phyloP scores from a whole-genome alignment of 371 early-diverging fungal genomes.

The Lichtheimia ramosa region DNA sequence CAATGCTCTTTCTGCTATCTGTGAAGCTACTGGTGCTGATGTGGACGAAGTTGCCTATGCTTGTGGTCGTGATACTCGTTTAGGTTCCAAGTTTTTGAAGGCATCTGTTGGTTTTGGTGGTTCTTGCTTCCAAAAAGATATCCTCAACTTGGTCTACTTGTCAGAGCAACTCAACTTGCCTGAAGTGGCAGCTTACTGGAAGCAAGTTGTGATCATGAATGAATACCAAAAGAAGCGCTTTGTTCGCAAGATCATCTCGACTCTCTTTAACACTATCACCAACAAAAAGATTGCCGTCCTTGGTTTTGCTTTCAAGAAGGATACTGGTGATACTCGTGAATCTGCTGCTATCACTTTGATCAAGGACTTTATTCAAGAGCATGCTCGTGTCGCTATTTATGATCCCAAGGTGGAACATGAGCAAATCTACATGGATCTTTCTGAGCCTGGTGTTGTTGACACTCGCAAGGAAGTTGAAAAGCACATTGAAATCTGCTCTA shows the following conservation, averaged over 20 bases:
- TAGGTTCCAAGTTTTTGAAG: conserved; percentile 92
- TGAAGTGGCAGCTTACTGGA: conserved; percentile 95
- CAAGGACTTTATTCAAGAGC: conserved; percentile 81
- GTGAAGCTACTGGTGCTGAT: conserved; percentile 95
- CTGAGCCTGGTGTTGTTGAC: conserved; percentile 71
- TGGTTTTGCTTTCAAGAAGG: conserved; percentile 96
- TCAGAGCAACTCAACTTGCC: conserved; percentile 81
- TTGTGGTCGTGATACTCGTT: conserved; percentile 85
- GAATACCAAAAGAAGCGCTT: conserved; percentile 93
- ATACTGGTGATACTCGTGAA: conserved; percentile 95
- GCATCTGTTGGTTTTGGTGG: conserved; percentile 96
- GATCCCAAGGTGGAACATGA: conserved; percentile 88
- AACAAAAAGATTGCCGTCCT: conserved; percentile 83
- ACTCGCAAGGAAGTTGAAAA: conserved; percentile 62
- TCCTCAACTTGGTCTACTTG: conserved; percentile 89
- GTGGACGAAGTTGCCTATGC: conserved; percentile 95
- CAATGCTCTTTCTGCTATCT: conserved; percentile 90
- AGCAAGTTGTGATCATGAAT: conserved; percentile 89
- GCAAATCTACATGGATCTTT: conserved; percentile 82
- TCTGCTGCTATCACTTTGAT: conserved; percentile 88
- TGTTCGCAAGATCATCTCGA: conserved; percentile 66
- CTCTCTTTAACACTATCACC: conserved; percentile 83
- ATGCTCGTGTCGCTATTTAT: conserved; percentile 80
- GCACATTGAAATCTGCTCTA: conserved; percentile 60
- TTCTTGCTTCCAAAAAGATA: conserved; percentile 96